Base-by-base conservation (phyloP, 805 yeast genomes). In the Teunomyces lycoperdinae region DNA sequence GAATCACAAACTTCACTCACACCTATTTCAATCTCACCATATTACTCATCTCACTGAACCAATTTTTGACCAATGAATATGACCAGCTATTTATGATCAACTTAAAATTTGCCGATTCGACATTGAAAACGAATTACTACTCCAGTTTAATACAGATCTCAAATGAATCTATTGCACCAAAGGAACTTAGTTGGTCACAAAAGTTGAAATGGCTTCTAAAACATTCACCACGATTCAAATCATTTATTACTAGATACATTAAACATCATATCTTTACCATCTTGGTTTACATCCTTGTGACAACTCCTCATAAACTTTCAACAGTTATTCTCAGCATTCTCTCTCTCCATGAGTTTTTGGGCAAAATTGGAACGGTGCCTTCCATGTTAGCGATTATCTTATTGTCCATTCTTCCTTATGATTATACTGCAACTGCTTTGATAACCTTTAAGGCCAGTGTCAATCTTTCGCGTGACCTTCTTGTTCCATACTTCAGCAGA, bases 401-500 rank as follows among this genome's bases (percentile, higher is more conserved):
- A 0, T 55, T 77, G 10, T 57, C 66, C 16, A 35, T 71, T 9
- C 44, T 71, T 11, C 76, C 83, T 0, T 56, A 63, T 24, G 46
- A 58, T 27, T 61, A 66, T 50, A 58, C 73, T 10, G 58, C 74
- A 17, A 49, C 66, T 8, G 62, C 77, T 29, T 56, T 79, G 33
- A 63, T 76, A 13, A 64, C 75, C 1, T 77, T 71, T 52, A 74
- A 76, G 67, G 83, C 82, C 2, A 64, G 76, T 11, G 57, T 74
- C 10, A 66, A 73, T 36, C 63, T 80, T 46, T 63, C 71, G 43
- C 63, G 73, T 34, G 80, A 77, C 38, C 66, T 81, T 43, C 66
- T 81, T 33, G 56, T 60, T 5, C 84, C 84, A 4, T 81, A 78
- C 58, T 77, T 81, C 58, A 55, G 67, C 8, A 63, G 77, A 9